Base-by-base conservation (phyloP, 768 basidiomycete genomes). In the Imleria badia region DNA sequence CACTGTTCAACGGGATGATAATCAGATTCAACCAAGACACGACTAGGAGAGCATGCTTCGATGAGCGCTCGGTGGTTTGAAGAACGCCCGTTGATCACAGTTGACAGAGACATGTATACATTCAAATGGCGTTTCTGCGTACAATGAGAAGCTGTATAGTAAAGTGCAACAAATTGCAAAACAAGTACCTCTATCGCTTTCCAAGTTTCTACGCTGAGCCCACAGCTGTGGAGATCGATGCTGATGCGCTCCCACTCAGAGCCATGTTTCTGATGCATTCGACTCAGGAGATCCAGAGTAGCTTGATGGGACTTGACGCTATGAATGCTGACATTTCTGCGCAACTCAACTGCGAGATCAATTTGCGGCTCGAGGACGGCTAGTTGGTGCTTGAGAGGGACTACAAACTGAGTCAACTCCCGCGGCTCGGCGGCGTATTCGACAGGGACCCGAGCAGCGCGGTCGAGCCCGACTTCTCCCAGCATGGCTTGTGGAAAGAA, bases 391-490 rank as follows among this genome's bases (percentile, higher is more conserved):
- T 79, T 76, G 50, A 95, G 71, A 6, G 90, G 88, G 22, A 90
- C 83, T 40, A 79, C 78, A 73, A 98, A 95, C 3, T 85, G 83
- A 5, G 94, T 89, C 34, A 94, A 72, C 47, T 76, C 70, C 41
- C 82, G 82, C 3, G 78, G 74, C 14, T 70, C 73, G 14, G 78
- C 74, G 15, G 72, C 72, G 23, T 78, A 81, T 49, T 83, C 75
- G 57, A 79, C 78, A 0, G 92, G 87, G 22, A 96, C 77, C 29
- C 89, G 85, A 61, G 89, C 89, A 15, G 78, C 75, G 23, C 89
- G 83, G 72, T 99, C 96, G 35, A 99, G 72, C 3, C 96, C 96
- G 7, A 98, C 87, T 73, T 99, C 96, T 38, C 96, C 96, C 2
- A 99, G 74, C 84, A 97, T 89, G 12, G 91, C 86, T 38, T 73